These are phyloP conservation scores for Eucalyptus regnans DNA, from an alignment of 345 rosid genomes.

Conservation along the genomic window DNA sequence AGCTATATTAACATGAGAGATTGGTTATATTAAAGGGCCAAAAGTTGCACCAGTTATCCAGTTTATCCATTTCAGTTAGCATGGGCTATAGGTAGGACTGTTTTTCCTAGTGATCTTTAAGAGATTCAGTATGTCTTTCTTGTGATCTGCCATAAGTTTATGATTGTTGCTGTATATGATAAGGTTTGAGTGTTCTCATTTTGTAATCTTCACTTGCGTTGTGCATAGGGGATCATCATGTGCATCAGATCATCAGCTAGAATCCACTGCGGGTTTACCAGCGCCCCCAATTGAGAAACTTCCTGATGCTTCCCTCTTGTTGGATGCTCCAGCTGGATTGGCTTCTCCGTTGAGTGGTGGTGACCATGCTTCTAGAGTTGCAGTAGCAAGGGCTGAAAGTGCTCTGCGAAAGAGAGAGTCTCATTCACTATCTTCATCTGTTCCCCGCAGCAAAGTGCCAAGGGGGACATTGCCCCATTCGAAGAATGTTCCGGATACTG, in stretches of 20 bases:
- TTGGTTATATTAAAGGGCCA: not conserved
- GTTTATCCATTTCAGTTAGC: not conserved
- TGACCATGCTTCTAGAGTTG: conserved; percentile 71
- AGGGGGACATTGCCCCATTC: conserved; percentile 39
- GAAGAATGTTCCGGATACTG: conserved; percentile 51
- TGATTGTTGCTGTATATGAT: not conserved
- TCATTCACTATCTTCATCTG: conserved; percentile 20
- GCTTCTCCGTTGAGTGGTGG: conserved; percentile 3
- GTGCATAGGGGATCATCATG: conserved; percentile 15
- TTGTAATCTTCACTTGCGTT: not conserved
- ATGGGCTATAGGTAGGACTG: not conserved
- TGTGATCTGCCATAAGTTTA: not conserved
- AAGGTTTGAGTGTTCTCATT: not conserved
- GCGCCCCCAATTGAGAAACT: conserved; percentile 26
- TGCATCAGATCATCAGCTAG: conserved; percentile 2
- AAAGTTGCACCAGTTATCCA: not conserved
- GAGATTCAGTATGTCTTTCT: not conserved
- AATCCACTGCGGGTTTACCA: not conserved
- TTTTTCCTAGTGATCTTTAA: not conserved
- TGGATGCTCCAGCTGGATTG: conserved; percentile 36
- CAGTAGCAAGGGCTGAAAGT: conserved; percentile 63
- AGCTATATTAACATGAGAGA: not conserved
- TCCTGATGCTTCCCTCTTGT: conserved; percentile 77
- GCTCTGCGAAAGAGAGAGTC: conserved; percentile 59
- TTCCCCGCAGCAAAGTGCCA: conserved; percentile 44